Percentiles rank a stretch among this genome's conserved stretches.
Conservation (phyloP, 371 early-diverging fungal genomes). For the Apophysomyces ossiformis region DNA sequence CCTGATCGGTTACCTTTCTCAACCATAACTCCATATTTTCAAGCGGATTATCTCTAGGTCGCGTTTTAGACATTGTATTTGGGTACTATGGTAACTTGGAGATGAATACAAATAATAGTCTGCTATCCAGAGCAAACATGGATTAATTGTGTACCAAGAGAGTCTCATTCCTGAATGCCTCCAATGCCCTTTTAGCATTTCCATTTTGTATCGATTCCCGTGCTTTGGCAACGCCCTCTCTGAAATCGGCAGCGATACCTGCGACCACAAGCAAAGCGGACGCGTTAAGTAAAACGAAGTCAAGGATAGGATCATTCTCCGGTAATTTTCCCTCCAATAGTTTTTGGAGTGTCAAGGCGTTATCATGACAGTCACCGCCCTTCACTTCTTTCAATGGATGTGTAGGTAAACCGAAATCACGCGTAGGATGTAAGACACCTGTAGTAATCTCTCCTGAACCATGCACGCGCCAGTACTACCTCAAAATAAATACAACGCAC, state of each 20-base stretch:
- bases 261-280: constrained; percentile 85
- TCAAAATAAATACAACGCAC: background rate
- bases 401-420: constrained; percentile 83
- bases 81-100: constrained; percentile 1
- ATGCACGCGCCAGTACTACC: constrained; percentile 72
- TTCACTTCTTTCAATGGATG: constrained; percentile 77
- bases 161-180: constrained; percentile 65
- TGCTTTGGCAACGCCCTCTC: constrained; percentile 82
- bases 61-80: background rate
- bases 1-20: too few relatives aligned
- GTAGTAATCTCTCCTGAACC: constrained; percentile 63
- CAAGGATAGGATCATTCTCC: constrained; percentile 75
- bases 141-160: background rate
- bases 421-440: constrained; percentile 71
- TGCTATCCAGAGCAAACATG: background rate
- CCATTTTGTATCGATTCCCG: constrained; percentile 74
- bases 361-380: constrained; percentile 80
- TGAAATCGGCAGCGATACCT: constrained; percentile 74
- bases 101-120: background rate
- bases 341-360: constrained; percentile 70
- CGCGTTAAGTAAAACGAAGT: constrained; percentile 92
- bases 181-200: constrained; percentile 66
- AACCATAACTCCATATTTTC: too few relatives aligned
- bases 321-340: constrained; percentile 67
- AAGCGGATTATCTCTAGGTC: too few relatives aligned